These are phyloP conservation scores for Hypoxylon sp. DNA, from an alignment of 2,329 filamentous ascomycete species.

Conservation along the genomic window DNA sequence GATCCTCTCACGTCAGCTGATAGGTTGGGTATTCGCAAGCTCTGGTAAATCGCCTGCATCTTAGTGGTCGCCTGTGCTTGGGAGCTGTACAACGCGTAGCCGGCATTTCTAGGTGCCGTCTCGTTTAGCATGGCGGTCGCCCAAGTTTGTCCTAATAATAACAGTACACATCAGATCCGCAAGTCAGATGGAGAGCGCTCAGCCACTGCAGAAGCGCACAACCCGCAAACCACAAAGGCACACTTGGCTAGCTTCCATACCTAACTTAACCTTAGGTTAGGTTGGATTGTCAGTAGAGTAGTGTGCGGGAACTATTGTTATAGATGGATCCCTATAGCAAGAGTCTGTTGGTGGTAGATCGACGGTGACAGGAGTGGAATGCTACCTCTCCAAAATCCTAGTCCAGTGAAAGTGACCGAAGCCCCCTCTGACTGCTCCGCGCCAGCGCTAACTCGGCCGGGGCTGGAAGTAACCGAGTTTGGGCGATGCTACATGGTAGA, in stretches of 20 bases:
- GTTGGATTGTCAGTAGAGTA: too few relatives aligned
- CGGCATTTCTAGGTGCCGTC: constrained; percentile 1
- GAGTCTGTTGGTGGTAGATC: constrained; percentile 13
- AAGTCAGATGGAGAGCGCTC: constrained; percentile 1
- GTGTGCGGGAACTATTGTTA: background rate
- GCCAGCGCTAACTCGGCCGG: constrained; percentile 20
- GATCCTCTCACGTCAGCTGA: constrained; percentile 36
- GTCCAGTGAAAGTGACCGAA: constrained; percentile 25
- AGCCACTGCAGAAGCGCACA: constrained; percentile 23
- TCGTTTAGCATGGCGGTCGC: constrained; percentile 12
- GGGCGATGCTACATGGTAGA: constrained; percentile 13
- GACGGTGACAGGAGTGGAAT: too few relatives aligned
- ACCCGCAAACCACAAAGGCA: constrained; percentile 15
- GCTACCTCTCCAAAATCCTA: too few relatives aligned
- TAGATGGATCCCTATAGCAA: too few relatives aligned
- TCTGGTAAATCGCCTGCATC: constrained; percentile 20
- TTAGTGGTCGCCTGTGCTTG: constrained; percentile 26
- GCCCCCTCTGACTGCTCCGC: constrained; percentile 8
- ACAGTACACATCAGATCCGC: constrained; percentile 13
- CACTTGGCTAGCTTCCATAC: too few relatives aligned
- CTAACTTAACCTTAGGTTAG: too few relatives aligned
- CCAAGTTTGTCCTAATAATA: constrained; percentile 26
- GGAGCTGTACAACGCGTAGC: constrained; percentile 20
- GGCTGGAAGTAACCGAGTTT: constrained; percentile 2
- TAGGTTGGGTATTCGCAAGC: too few relatives aligned